Base-by-base conservation (phyloP, 352 stramenopile genomes). In the Hyaloperonospora arabidopsidis region DNA sequence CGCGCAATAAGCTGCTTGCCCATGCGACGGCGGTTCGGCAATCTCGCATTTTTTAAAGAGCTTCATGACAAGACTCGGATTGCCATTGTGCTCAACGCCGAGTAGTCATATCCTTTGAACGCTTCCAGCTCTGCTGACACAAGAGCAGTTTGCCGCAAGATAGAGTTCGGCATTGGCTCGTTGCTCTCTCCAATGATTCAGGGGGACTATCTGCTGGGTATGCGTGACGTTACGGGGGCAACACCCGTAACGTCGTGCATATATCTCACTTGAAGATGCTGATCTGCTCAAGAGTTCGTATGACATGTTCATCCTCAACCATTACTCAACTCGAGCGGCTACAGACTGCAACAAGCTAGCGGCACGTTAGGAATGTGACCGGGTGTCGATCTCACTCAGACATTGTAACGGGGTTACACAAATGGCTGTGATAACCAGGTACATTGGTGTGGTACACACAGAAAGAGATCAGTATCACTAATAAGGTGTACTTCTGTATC, bases 221-320 rank as follows among this genome's bases (percentile, higher is more conserved):
- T 98, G 92, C 74, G 76, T 18, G 52, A 88, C 36, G 66, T 79
- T 38, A 74, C 87, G 1, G 84, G 88, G 5, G 67, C 74, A 13
- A n/a, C n/a, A n/a, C n/a, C n/a, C n/a, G n/a, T n/a, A n/a, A n/a
- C 73, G 85, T n/a, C 70, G 98, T 8, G 93, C 93, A 2, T 25
- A 55, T 19, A 98, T 98, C 62, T 95, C 89, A 2, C 15, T 52
- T 1, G 63, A 86, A 22, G 73, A 97, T 45, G 53, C 76, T 21
- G 68, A 68, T 32, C 35, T 86, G 23, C 54, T 98, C 15, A 73
- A 74, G 36, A 78, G 75, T 10, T 96, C 83, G n/a, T 84, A 81
- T 58, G 95, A 98, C 49, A 85, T 98, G 44, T 91, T 98, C 44
- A 96, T 95, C 44, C 57, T 98, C 5, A 98, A 98, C 68, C 88